Evolutionary conservation across 2,329 filamentous ascomycete genomes (phyloP).

Genomic region (Exophiala xenobiotica): DNA sequence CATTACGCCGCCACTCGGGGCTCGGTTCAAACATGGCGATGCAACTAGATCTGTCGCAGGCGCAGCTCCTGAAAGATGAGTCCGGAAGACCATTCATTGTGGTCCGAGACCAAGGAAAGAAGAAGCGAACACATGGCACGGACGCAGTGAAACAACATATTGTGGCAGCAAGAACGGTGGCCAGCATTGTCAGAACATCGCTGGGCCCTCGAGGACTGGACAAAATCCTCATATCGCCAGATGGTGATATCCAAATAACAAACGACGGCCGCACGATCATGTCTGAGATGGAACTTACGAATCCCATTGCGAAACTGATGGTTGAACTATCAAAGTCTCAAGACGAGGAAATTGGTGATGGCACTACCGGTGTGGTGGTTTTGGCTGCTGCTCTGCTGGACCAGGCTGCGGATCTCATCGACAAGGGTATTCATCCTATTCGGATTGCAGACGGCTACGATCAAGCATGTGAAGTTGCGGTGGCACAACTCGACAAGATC

Average conservation of each 20-base stretch:
- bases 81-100: conserved; percentile 96
- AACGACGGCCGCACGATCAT: conserved; percentile 98
- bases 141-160: conserved; percentile 99
- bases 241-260: conserved; percentile 98
- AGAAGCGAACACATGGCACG: conserved; percentile 94
- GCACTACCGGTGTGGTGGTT: conserved; percentile 96
- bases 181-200: conserved; percentile 96
- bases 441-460: conserved; percentile 98
- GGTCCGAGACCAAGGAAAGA: conserved; percentile 96
- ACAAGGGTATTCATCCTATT: conserved; percentile 99
- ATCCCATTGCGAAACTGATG: conserved; percentile 95
- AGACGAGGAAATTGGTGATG: conserved; percentile 98
- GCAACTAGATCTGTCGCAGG: conserved; percentile 37
- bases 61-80: conserved; percentile 90
- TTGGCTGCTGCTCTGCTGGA: conserved; percentile 91
- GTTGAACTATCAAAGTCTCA: conserved; percentile 98
- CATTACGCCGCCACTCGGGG: not conserved
- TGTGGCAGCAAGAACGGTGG: conserved; percentile 89
- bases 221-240: conserved; percentile 98
- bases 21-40: conserved; percentile 18
- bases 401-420: conserved; percentile 94
- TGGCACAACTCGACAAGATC: conserved; percentile 87
- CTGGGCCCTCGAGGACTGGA: conserved; percentile 93
- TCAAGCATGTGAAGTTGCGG: conserved; percentile 93
- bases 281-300: conserved; percentile 95